Evolutionary conservation across 2,329 filamentous ascomycete species (phyloP), one percentile per base, ranked within the genome.

Genomic region (Drechmeria coniospora): DNA sequence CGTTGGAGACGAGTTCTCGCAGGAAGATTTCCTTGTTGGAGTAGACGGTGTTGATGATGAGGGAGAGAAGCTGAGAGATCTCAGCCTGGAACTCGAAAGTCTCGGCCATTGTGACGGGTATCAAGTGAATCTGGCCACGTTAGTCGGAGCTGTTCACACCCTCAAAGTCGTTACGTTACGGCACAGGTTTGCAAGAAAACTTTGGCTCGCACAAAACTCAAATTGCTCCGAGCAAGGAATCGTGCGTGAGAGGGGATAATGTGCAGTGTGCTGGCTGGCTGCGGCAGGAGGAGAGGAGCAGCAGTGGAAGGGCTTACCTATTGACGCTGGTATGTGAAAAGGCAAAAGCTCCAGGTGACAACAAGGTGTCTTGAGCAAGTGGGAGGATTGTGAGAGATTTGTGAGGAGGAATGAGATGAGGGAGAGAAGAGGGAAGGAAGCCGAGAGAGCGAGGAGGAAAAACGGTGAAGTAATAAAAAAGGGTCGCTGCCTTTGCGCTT

Each of bases 21-120:
- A 98, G 68, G 78, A 98, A 98, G 58, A 98, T 95, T 68, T 95
- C 90, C 74, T 98, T 98, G 79, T 98, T 98, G 49, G 86, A 94
- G 74, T 95, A 98, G 68, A 98, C 90, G 44, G 90, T 95, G 81
- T 98, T 98, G 75, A 98, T 98, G 66, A 98, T 98, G 59, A 98
- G 81, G 47, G 79, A 84, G 57, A 98, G 80, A 44, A 98, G 82
- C 82, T 98, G 90, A 80, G 87, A 95, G 59, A 98, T 98, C 81
- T 98, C 90, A 79, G 90, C 90, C 79, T 98, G 90, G 72, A 95
- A 98, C 79, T 95, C 87, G 68, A 98, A 98, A 47, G 86, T 94
- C 71, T 95, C 86, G 61, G 83, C 63, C 82, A 92, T 93, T 58
- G 57, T 80, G 62, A 53, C 52, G 59, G 55, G 45, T 56, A 55